Evolutionary conservation across 768 basidiomycete genomes (phyloP).

Genomic region (Dentipellis fragilis): DNA sequence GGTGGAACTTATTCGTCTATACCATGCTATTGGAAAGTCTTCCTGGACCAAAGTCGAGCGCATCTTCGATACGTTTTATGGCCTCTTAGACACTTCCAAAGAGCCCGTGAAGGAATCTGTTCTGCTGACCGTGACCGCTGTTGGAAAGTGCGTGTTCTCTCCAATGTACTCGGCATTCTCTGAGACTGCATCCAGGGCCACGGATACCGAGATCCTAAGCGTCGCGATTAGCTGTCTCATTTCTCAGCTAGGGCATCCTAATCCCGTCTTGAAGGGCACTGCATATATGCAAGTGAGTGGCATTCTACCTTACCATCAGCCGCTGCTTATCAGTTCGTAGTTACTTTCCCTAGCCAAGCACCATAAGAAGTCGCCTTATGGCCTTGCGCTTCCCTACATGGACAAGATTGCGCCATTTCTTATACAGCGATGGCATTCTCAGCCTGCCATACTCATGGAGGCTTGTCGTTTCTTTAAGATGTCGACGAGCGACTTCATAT

Average conservation of each 20-base stretch:
- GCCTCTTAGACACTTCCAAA: conserved; percentile 12
- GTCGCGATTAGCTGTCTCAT: conserved; percentile 54
- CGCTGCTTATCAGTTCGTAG: conserved; percentile 26
- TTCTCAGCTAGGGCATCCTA: conserved; percentile 54
- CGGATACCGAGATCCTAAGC: conserved; percentile 42
- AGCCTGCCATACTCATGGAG: conserved; percentile 52
- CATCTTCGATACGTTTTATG: conserved; percentile 12
- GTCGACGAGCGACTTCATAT: conserved; percentile 48
- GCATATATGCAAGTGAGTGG: conserved; percentile 55
- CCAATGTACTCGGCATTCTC: not conserved
- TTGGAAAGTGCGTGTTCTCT: conserved; percentile 30
- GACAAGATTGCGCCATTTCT: conserved; percentile 57
- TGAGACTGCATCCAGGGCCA: conserved; percentile 25
- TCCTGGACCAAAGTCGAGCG: conserved; percentile 8
- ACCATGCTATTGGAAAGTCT: conserved; percentile 6
- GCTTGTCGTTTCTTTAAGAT: conserved; percentile 60
- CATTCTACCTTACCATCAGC: conserved; percentile 4
- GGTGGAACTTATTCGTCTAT: conserved; percentile 12
- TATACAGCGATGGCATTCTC: conserved; percentile 43
- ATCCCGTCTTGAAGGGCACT: conserved; percentile 58
- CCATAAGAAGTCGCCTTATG: conserved; percentile 53
- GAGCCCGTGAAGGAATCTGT: conserved; percentile 51
- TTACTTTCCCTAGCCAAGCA: conserved; percentile 46
- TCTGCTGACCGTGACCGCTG: conserved; percentile 47
- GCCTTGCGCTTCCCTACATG: conserved; percentile 61